A percentile compares a stretch with the other conserved stretches of the same genome.
These are phyloP conservation scores for Alliaria petiolata DNA, from an alignment of 345 rosid genomes.

Conservation along the genomic window DNA sequence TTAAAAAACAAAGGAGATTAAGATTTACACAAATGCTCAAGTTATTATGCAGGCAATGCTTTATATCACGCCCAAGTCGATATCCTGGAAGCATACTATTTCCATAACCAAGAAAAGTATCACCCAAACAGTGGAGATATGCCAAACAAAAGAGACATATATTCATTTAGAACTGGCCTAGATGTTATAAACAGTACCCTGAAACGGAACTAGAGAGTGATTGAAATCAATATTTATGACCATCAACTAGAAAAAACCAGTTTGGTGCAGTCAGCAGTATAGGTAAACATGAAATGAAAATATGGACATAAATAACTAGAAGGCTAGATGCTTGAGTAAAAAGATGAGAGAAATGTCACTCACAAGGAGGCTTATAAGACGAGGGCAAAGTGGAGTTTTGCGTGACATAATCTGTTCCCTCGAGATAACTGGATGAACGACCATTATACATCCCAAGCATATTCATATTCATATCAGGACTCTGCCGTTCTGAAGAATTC, in stretches of 20 bases:
- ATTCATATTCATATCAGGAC: constrained; percentile 39
- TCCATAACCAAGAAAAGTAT: neutral
- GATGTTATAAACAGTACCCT: neutral
- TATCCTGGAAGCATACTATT: neutral
- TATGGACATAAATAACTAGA: neutral
- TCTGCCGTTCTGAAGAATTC: constrained; percentile 44
- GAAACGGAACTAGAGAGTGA: neutral
- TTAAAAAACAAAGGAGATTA: neutral
- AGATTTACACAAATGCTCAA: neutral
- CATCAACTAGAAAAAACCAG: neutral
- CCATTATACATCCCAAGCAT: constrained; percentile 47
- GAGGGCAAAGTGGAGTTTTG: constrained; percentile 40
- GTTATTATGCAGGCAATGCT: neutral
- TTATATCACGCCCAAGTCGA: neutral
- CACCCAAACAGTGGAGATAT: neutral
- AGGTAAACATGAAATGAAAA: neutral
- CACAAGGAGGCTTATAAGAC: constrained; percentile 56
- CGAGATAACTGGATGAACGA: constrained; percentile 43
- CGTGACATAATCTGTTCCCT: constrained; percentile 40
- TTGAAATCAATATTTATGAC: neutral
- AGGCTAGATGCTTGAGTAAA: constrained; percentile 11
- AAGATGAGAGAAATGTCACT: constrained; percentile 29
- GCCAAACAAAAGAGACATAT: neutral
- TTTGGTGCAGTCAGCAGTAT: neutral
- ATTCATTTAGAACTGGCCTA: neutral